These are phyloP conservation scores for Stephania cephalantha DNA, from an alignment of 164 flowering plant species.

Conservation along the genomic window DNA sequence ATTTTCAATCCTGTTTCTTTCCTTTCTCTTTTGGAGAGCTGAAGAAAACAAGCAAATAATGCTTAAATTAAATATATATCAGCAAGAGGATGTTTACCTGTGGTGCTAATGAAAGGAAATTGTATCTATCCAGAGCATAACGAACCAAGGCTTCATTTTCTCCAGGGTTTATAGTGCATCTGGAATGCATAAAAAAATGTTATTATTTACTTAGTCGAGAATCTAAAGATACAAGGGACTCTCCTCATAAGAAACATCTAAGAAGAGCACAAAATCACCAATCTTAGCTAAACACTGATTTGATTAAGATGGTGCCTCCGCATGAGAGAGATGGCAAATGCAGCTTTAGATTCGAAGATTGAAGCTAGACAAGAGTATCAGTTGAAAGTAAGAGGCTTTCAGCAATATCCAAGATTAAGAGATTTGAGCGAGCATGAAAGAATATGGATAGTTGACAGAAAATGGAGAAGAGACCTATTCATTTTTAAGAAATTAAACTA, in stretches of 20 bases:
- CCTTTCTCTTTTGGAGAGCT: background rate
- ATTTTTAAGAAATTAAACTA: too few relatives aligned
- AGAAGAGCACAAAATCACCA: background rate
- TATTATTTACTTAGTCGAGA: background rate
- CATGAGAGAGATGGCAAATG: too few relatives aligned
- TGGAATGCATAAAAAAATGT: conserved; percentile 21
- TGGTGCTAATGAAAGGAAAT: conserved; percentile 70
- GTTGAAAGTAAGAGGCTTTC: too few relatives aligned
- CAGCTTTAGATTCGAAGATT: too few relatives aligned
- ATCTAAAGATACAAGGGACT: background rate
- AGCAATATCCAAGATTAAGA: too few relatives aligned
- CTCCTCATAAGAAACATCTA: background rate
- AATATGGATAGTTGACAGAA: too few relatives aligned
- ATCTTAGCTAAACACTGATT: background rate
- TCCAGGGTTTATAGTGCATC: conserved; percentile 97
- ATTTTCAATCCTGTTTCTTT: background rate
- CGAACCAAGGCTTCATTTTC: conserved; percentile 97
- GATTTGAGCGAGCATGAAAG: too few relatives aligned
- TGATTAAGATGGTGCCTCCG: too few relatives aligned
- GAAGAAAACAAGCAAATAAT: background rate
- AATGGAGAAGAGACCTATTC: too few relatives aligned
- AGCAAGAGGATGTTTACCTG: conserved; percentile 45
- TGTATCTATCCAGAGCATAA: conserved; percentile 85
- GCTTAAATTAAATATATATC: background rate
- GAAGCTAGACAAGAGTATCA: too few relatives aligned